Evolutionary conservation across 192 early-diverging fungal species (phyloP), one percentile per base, ranked within the genome.

Genomic region (Umbelopsis ramanniana): DNA sequence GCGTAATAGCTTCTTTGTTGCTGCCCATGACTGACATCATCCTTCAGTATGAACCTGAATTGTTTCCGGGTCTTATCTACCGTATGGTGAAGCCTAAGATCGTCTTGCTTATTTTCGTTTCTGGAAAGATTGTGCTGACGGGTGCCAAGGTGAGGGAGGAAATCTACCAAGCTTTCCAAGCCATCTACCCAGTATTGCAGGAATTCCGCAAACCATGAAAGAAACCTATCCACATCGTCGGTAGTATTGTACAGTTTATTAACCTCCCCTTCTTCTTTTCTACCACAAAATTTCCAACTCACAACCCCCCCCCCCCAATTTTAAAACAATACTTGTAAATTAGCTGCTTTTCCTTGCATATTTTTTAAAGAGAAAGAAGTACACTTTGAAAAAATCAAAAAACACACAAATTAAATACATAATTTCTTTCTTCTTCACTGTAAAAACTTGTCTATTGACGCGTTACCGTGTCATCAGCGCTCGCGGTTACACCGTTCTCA

Each of bases 51-150:
- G 97, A 99, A 81, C 97, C 97, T 11, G 97, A 99, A 82, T 88
- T 99, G 73, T 99, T 99, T 82, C 97, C 97, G 38, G 97, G 97
- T 72, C 90, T 99, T 24, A 99, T 99, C 74, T 99, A 99, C 85
- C 92, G 97, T 63, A 99, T 99, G 97, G 93, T 92, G 63, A 93
- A 93, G 76, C 97, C 97, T 21, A 99, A 99, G 79, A 97, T 99
- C 72, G 97, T 99, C 47, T 79, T 99, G 76, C 89, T 99, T 37
- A 97, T 99, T 55, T 99, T 99, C 82, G 97, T 99, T 15, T 98
- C 96, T 37, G 97, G 97, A 72, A 99, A 99, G 83, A 97, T 99
- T 83, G 97, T 99, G 33, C 88, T 99, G 67, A 99, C 97, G n/a
- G 97, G 97, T 52, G 97, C 97, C 33, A 99, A 98, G 84, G 93